Conservation (phyloP, 371 early-diverging fungal species). For the Mortierella sp. region DNA sequence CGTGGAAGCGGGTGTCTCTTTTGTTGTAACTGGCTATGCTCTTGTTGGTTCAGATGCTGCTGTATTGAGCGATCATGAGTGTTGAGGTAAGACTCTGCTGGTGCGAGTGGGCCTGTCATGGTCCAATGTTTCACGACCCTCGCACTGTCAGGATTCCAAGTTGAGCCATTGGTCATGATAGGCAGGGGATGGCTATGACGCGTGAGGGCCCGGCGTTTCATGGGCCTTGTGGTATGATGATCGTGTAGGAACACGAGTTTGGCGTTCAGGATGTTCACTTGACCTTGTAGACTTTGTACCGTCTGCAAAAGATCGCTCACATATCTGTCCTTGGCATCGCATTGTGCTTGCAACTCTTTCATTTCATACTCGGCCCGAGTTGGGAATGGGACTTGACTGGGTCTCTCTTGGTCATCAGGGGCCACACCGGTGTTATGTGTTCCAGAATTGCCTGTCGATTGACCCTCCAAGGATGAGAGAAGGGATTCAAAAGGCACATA, state of each 20-base stretch:
- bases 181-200: slow-evolving; percentile 12
- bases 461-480: background rate
- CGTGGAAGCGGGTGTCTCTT: background rate
- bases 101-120: background rate
- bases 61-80: background rate
- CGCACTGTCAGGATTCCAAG: background rate
- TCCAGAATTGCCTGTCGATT: background rate
- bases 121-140: background rate
- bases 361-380: slow-evolving; percentile 30
- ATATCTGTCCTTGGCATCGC: slow-evolving; percentile 41
- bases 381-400: slow-evolving; percentile 39
- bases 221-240: slow-evolving; percentile 48
- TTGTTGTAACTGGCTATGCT: background rate
- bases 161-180: background rate
- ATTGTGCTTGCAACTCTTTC: slow-evolving; percentile 38
- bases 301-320: slow-evolving; percentile 32
- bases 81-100: background rate
- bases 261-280: slow-evolving; percentile 46
- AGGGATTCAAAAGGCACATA: background rate
- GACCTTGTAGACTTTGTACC: slow-evolving; percentile 34
- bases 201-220: slow-evolving; percentile 34
- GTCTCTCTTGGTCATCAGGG: slow-evolving; percentile 14
- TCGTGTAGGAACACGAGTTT: slow-evolving; percentile 45
- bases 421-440: background rate
- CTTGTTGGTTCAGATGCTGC: background rate